phyloP scores from a whole-genome alignment of 192 early-diverging fungal species.

The Coemansia sp. region DNA sequence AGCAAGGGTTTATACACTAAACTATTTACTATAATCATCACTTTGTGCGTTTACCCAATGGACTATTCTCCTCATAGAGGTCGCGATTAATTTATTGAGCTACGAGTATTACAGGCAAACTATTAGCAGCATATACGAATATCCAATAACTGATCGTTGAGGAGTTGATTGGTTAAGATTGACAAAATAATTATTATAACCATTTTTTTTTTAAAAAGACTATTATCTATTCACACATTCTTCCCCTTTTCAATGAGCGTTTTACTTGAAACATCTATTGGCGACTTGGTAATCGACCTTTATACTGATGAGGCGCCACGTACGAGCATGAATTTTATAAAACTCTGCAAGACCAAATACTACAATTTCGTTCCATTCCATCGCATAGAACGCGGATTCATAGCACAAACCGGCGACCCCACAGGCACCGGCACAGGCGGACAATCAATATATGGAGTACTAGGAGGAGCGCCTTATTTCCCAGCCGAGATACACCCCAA shows the following conservation, averaged over 20 bases:
- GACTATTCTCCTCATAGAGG: too few species aligned
- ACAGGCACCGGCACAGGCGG: constrained; percentile 96
- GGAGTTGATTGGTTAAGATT: not conserved
- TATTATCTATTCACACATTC: too few species aligned
- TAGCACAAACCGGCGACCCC: constrained; percentile 96
- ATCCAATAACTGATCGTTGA: not conserved
- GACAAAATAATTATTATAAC: not conserved
- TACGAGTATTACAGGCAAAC: too few species aligned
- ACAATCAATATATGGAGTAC: constrained; percentile 61
- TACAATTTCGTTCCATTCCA: constrained; percentile 86
- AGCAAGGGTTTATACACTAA: too few species aligned
- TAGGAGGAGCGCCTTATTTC: constrained; percentile 64
- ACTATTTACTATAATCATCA: too few species aligned
- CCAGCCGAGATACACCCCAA: constrained; percentile 69
- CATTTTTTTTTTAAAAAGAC: not conserved
- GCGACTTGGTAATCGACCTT: constrained; percentile 36
- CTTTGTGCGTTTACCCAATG: too few species aligned
- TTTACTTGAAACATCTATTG: constrained; percentile 83
- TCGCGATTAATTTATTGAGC: too few species aligned
- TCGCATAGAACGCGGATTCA: constrained; percentile 80
- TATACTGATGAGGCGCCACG: constrained; percentile 64
- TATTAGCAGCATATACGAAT: not conserved
- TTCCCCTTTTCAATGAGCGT: constrained; percentile 61
- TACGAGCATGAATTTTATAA: constrained; percentile 88
- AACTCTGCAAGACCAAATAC: constrained; percentile 83